Evolutionary conservation across 148 eudicot genomes (phyloP).

Genomic region (Cornus kousa): DNA sequence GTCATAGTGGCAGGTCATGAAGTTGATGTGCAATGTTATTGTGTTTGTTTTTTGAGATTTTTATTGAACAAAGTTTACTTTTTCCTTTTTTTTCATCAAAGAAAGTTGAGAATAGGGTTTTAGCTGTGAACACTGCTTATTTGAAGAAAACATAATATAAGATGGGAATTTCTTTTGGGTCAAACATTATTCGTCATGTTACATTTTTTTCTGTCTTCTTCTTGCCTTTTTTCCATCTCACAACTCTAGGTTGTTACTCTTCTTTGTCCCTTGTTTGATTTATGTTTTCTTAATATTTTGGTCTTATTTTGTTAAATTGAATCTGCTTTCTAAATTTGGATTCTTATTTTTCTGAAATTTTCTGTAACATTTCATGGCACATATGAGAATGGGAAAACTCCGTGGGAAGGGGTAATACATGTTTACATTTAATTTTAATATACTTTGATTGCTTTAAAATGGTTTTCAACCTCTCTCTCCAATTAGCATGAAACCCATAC

Average conservation of each 20-base stretch:
- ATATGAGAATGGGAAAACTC: constrained; percentile 72
- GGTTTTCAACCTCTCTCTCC: not conserved
- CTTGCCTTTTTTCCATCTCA: no score
- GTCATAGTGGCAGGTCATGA: no score
- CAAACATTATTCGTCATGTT: not conserved
- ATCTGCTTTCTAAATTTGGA: constrained; percentile 5
- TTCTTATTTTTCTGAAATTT: constrained; percentile 12
- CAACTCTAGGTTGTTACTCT: not conserved
- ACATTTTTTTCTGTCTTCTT: not conserved
- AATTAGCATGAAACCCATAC: not conserved
- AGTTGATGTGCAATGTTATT: no score
- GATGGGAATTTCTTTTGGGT: no score
- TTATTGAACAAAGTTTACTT: no score
- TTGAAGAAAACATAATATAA: not conserved
- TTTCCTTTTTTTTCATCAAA: no score
- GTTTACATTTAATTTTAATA: not conserved
- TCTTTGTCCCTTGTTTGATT: not conserved
- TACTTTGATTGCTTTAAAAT: not conserved
- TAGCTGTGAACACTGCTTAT: not conserved
- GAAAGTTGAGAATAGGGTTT: no score
- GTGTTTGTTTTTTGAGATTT: no score
- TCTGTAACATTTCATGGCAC: constrained; percentile 50
- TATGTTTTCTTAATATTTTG: not conserved
- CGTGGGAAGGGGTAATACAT: constrained; percentile 83
- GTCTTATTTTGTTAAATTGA: not conserved